Percentiles rank a stretch among this genome's conserved stretches.
Evolutionary conservation across 495 filamentous ascomycete species (phyloP).

Genomic region (Penicillium argentinense): DNA sequence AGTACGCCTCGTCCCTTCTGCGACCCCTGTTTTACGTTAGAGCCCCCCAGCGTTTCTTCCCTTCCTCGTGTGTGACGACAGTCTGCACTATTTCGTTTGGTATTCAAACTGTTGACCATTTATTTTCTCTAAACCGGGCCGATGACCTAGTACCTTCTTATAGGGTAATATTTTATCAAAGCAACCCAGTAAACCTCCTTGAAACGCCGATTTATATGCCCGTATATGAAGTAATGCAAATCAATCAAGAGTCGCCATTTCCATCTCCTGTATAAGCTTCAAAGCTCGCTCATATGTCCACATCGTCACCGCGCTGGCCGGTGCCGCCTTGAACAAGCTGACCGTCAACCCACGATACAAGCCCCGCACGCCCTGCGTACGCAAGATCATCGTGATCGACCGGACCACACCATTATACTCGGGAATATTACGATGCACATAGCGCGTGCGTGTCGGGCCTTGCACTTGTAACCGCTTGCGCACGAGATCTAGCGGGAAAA

Average conservation of each 20-base stretch:
- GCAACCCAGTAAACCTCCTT: neutral
- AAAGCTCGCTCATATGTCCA: constrained; percentile 91
- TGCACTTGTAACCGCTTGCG: constrained; percentile 94
- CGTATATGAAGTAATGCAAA: neutral
- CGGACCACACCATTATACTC: constrained; percentile 68
- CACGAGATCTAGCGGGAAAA: constrained; percentile 93
- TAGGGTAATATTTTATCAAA: neutral
- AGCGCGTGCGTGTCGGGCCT: constrained; percentile 74
- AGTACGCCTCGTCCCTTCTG: constrained; percentile 21
- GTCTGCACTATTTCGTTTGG: constrained; percentile 7
- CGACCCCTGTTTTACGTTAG: constrained; percentile 32
- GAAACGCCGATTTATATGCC: neutral
- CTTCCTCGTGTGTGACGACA: constrained; percentile 8
- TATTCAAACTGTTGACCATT: constrained; percentile 7
- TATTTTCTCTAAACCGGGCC: neutral
- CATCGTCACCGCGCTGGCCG: constrained; percentile 93
- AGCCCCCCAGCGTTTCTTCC: constrained; percentile 26
- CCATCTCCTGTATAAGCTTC: constrained; percentile 52
- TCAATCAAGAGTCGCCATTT: constrained; percentile 26
- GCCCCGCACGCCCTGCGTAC: constrained; percentile 72
- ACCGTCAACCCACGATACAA: constrained; percentile 88
- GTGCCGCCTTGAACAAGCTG: constrained; percentile 89
- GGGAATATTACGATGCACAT: constrained; percentile 87
- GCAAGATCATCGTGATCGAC: constrained; percentile 66
- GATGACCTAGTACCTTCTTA: neutral